phyloP scores from a whole-genome alignment of 371 early-diverging fungal genomes.

The Mortierella sp. region DNA sequence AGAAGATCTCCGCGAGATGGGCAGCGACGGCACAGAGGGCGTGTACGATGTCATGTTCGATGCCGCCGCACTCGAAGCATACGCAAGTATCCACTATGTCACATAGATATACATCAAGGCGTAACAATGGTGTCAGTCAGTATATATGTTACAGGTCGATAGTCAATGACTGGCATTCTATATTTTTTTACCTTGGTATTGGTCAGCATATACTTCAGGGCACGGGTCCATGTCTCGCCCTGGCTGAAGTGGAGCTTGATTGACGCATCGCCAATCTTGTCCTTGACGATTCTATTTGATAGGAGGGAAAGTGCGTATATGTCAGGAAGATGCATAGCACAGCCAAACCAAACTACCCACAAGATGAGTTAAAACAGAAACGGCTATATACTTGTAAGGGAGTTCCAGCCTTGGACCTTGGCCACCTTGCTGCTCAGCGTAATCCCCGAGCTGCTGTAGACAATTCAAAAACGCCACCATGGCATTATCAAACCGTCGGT shows the following conservation, averaged over 20 bases:
- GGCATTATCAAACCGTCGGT: slow-evolving; percentile 90
- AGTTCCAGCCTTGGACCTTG: slow-evolving; percentile 81
- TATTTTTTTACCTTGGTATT: slow-evolving; percentile 80
- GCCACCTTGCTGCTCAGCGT: slow-evolving; percentile 78
- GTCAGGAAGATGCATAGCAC: background rate
- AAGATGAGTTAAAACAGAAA: background rate
- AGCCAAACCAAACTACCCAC: background rate
- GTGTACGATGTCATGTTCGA: slow-evolving; percentile 54
- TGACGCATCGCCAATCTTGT: slow-evolving; percentile 88
- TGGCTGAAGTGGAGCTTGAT: slow-evolving; percentile 91
- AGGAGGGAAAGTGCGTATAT: background rate
- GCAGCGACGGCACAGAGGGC: slow-evolving; percentile 50
- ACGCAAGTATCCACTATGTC: slow-evolving; percentile 56
- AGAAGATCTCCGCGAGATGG: slow-evolving; percentile 46
- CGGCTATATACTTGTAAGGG: slow-evolving; percentile 77
- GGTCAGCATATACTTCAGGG: slow-evolving; percentile 89
- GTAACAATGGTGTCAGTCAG: background rate
- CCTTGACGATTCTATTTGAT: slow-evolving; percentile 81
- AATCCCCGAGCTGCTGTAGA: slow-evolving; percentile 88
- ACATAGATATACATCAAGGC: background rate
- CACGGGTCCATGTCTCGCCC: slow-evolving; percentile 94
- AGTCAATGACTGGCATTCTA: slow-evolving; percentile 49
- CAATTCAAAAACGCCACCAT: slow-evolving; percentile 93
- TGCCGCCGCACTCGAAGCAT: slow-evolving; percentile 47
- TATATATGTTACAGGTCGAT: background rate